Evolutionary conservation across 1,284 basidiomycete species (phyloP).

Genomic region (Mycena sp.): DNA sequence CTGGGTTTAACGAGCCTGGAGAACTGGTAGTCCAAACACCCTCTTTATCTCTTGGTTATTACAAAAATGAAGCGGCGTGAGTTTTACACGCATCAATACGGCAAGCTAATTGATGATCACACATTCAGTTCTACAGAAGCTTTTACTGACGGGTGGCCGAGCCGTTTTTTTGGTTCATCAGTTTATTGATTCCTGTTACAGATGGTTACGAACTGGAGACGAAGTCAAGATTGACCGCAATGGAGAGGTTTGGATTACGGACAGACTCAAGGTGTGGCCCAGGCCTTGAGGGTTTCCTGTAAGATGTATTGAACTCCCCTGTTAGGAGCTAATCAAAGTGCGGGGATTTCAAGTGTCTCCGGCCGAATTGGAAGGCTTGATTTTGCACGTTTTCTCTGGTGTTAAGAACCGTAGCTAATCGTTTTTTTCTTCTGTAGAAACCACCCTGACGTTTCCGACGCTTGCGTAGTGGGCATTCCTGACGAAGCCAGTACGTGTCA

Average conservation of each 20-base stretch:
- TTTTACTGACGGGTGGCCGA: constrained; percentile 4
- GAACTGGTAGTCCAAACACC: constrained; percentile 67
- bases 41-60: constrained; percentile 61
- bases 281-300: not conserved
- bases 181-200: constrained; percentile 33
- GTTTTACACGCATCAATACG: too few species aligned
- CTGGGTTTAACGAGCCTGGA: constrained; percentile 61
- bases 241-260: constrained; percentile 65
- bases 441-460: constrained; percentile 72
- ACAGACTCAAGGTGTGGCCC: constrained; percentile 65
- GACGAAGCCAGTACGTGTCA: constrained; percentile 59
- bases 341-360: constrained; percentile 68
- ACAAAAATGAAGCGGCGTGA: constrained; percentile 64
- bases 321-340: constrained; percentile 48
- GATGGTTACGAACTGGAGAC: constrained; percentile 75
- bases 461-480: constrained; percentile 73
- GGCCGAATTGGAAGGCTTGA: constrained; percentile 71
- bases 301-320: not conserved
- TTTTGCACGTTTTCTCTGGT: too few species aligned
- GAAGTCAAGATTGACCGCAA: constrained; percentile 61
- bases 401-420: too few species aligned
- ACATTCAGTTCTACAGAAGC: constrained; percentile 1
- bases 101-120: too few species aligned
- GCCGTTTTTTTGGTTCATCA: not conserved
- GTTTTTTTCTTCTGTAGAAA: too few species aligned